A percentile compares a stretch with the other conserved stretches of the same genome.
phyloP scores from a whole-genome alignment of 257 asterid species.

The Solanum verrucosum region DNA sequence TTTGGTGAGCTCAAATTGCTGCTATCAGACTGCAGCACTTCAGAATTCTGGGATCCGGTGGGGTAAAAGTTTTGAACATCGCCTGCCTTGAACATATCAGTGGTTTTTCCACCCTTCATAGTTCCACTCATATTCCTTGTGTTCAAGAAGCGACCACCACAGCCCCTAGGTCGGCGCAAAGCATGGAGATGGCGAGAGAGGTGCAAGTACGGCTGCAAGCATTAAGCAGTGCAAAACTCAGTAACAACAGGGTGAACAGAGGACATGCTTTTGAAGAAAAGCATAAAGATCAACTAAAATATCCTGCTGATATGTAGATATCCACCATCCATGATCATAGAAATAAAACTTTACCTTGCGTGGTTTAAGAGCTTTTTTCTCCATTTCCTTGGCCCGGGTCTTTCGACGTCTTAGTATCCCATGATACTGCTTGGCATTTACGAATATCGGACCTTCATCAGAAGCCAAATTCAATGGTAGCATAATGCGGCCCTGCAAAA shows the following conservation, averaged over 20 bases:
- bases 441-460: conserved; percentile 57
- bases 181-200: conserved; percentile 94
- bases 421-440: conserved; percentile 75
- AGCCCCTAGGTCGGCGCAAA: conserved; percentile 79
- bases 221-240: not conserved
- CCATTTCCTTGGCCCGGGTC: conserved; percentile 58
- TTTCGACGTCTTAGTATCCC: conserved; percentile 71
- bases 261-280: not conserved
- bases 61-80: not conserved
- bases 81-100: not conserved
- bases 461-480: conserved; percentile 45
- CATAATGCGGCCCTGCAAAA: conserved; percentile 63
- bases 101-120: not conserved
- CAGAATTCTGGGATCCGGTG: conserved; percentile 31
- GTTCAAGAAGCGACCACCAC: conserved; percentile 85
- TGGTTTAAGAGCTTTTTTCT: conserved; percentile 27
- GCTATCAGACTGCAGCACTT: conserved; percentile 38
- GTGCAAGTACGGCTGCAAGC: conserved; percentile 63
- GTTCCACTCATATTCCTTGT: conserved; percentile 18
- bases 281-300: not conserved
- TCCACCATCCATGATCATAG: not conserved
- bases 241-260: not conserved
- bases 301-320: not conserved
- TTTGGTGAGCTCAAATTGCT: conserved; percentile 18
- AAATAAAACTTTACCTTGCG: conserved; percentile 37